Evolutionary conservation across 805 yeast species (phyloP), one percentile per base, ranked within the genome.

Genomic region (Yarrowia sp.): DNA sequence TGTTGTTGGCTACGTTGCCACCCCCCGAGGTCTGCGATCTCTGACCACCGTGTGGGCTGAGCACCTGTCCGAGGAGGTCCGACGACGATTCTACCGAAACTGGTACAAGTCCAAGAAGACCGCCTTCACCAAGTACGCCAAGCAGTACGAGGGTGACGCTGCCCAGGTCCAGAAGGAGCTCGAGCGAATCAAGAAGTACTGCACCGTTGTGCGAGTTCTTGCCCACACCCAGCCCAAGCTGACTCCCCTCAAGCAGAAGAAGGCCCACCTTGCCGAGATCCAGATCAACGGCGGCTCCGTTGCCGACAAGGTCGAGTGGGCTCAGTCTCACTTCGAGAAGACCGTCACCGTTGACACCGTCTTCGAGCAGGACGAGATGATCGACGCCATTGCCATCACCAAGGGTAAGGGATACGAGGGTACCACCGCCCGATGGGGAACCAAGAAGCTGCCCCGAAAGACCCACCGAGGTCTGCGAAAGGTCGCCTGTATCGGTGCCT

Each of bases 351-450:
- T 94, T 74, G 90, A 88, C 82, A 80, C 96, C 73, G 98, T 94
- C 75, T 88, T 94, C 79, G 99, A 93, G 86, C 96, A 94, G 84
- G 89, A 91, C 84, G 99, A 94, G 86, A 86, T 89, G 87, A 86
- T 94, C 74, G 99, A 94, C 76, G 98, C 90, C 76, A 88, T 94
- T 77, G 99, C 97, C 77, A 96, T 94, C 77, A 94, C 99, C 88
- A 93, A 89, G 87, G 99, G 99, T 94, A 97, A 94, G 86, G 99
- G 99, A 87, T 92, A 89, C 90, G 99, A 94, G 84, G 99, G 99
- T 92, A 97, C 93, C 77, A 94, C 99, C 85, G 97, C 92, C 91
- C 90, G 99, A 90, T 94, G 98, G 98, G 99, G 99, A 80, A 94
- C 99, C 88, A 96, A 92, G 92, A 92, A 88, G 87, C 85, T 94